Percentiles rank a stretch among this genome's conserved stretches.
Conservation (phyloP, 306 rosid species). For the Citrullus amarus region DNA sequence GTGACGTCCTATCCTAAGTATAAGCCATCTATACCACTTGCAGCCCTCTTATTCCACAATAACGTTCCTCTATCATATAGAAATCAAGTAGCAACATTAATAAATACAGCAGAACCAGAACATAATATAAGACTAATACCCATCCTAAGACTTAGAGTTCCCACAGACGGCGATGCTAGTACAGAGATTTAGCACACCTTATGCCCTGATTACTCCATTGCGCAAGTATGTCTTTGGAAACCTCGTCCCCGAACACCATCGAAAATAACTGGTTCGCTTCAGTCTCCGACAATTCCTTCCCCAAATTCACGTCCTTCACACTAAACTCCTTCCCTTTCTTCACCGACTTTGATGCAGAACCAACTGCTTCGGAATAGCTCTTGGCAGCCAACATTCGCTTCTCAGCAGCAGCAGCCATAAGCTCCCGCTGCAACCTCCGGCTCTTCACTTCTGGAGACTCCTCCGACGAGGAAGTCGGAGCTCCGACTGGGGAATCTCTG, state of each 20-base stretch:
- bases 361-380: slow-evolving; percentile 9
- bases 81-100: neutral
- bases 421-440: slow-evolving; percentile 67
- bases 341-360: slow-evolving; percentile 15
- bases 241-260: slow-evolving; percentile 76
- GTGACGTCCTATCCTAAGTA: neutral
- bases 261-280: slow-evolving; percentile 62
- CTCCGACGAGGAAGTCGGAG: slow-evolving; percentile 29
- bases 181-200: slow-evolving; percentile 34
- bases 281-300: slow-evolving; percentile 38
- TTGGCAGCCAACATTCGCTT: slow-evolving; percentile 46
- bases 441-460: slow-evolving; percentile 53
- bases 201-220: slow-evolving; percentile 98
- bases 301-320: slow-evolving; percentile 30
- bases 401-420: slow-evolving; percentile 95
- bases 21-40: neutral
- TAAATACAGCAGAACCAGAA: neutral
- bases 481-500: slow-evolving; percentile 37
- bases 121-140: neutral
- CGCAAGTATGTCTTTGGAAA: slow-evolving; percentile 69
- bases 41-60: neutral
- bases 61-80: neutral
- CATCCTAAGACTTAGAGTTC: neutral
- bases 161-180: neutral
- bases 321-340: slow-evolving; percentile 26